A percentile compares a stretch with the other conserved stretches of the same genome.
Evolutionary conservation across 345 rosid species (phyloP).

Genomic region (Mangifera indica): DNA sequence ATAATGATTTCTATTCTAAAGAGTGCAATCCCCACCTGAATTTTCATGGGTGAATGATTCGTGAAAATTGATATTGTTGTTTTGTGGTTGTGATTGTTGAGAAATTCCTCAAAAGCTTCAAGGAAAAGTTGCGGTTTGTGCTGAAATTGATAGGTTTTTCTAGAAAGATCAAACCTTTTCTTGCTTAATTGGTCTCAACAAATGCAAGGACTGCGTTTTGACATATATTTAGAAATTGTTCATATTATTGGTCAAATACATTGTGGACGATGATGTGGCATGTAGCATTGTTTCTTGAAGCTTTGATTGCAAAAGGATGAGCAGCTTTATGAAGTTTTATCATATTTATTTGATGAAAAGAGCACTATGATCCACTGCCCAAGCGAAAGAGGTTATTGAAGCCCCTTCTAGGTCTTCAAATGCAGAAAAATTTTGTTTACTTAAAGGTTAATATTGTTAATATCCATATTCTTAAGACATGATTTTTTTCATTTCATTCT

Average conservation of each 20-base stretch:
- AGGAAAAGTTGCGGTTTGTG: not conserved
- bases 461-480: not conserved
- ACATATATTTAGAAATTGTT: not conserved
- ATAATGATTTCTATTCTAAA: slow-evolving; percentile 49
- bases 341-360: not conserved
- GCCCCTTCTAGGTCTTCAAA: not conserved
- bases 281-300: not conserved
- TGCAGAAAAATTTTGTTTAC: not conserved
- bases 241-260: not conserved
- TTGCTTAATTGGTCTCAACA: not conserved
- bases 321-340: not conserved
- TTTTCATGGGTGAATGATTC: slow-evolving; percentile 1
- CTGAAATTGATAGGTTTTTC: not conserved
- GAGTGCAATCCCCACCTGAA: slow-evolving; percentile 51
- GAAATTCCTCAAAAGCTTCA: not conserved
- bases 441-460: not conserved
- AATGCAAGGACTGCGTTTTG: not conserved
- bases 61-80: not conserved
- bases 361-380: not conserved
- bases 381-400: not conserved
- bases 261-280: not conserved
- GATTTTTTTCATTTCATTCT: not conserved
- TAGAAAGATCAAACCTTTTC: not conserved
- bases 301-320: not conserved
- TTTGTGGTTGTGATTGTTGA: not conserved